Evolutionary conservation across 2,329 filamentous ascomycete genomes (phyloP).

Genomic region (Davidsoniella australis): DNA sequence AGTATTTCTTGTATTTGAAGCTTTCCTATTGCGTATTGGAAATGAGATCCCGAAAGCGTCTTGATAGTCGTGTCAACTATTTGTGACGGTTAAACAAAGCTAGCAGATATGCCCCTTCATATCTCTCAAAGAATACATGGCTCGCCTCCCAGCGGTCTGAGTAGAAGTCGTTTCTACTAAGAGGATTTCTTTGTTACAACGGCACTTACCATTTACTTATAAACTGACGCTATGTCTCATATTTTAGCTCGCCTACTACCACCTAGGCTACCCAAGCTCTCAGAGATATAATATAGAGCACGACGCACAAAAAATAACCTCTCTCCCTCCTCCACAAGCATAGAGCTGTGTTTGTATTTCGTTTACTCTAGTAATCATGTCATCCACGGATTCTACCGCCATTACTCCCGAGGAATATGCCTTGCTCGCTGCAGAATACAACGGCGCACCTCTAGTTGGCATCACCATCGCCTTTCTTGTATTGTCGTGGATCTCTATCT

Average conservation of each 20-base stretch:
- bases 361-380: neutral
- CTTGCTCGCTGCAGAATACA: constrained; percentile 23
- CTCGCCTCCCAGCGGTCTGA: no score
- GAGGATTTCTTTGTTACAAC: no score
- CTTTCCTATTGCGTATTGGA: no score
- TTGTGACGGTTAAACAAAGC: no score
- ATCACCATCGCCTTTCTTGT: constrained; percentile 23
- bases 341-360: no score
- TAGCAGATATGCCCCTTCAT: no score
- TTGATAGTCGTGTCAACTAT: no score
- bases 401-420: neutral
- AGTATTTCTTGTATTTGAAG: no score
- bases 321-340: neutral
- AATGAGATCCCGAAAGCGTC: no score
- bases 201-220: no score
- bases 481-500: constrained; percentile 26
- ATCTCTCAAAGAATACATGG: no score
- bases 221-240: neutral
- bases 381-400: neutral
- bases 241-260: neutral
- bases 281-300: neutral
- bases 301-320: neutral
- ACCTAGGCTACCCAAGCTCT: neutral
- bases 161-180: no score
- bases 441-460: constrained; percentile 22